Base-by-base conservation (phyloP, 225 moss, liverwort and hornwort genomes). In the Polytrichum commune region DNA sequence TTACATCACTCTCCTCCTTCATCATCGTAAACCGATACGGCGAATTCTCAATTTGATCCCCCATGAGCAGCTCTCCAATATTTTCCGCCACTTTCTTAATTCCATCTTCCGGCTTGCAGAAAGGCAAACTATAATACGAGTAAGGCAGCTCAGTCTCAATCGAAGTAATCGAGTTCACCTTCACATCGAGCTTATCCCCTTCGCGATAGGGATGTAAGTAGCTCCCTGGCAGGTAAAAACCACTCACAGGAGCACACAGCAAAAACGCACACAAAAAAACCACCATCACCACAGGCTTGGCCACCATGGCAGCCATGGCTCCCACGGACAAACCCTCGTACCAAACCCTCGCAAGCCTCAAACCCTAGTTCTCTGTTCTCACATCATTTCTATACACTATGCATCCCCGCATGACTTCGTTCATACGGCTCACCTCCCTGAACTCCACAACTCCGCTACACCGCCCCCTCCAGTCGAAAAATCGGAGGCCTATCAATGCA, bases 121-220 rank as follows among this genome's bases (percentile, higher is more conserved):
- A 91, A 8, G 91, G 91, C 53, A 91, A 77, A 74, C 86, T 82
- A 72, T 91, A 91, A 73, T 91, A 91, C 18, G 82, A 83, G 54
- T 84, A 91, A 6, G 91, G 91, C 24, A 91, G 82, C 82, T 91
- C 91, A 1, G 91, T 91, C 63, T 91, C 91, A 58, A 91, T 81
- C 65, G 91, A 91, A 6, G 91, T 91, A 9, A 91, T 74, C 5
- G 91, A 86, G 73, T 91, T 91, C 25, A 91, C 91, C 72, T 91
- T 91, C 70, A 84, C 86, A 23, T 62, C 67, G 27, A 91, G 71
- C 68, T 46, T 53, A 0, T 61, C 75, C 6, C 68, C 77, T 25
- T 77, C 29, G 54, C 33, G 10, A 61, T 82, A 86, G 1, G 84
- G 69, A 64, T 84, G 86, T 86, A 88, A 78, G 29, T 91, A 91